Percentiles rank a stretch among this genome's conserved stretches.
phyloP scores from a whole-genome alignment of 495 filamentous ascomycete genomes.

The Lichina pygmaea region DNA sequence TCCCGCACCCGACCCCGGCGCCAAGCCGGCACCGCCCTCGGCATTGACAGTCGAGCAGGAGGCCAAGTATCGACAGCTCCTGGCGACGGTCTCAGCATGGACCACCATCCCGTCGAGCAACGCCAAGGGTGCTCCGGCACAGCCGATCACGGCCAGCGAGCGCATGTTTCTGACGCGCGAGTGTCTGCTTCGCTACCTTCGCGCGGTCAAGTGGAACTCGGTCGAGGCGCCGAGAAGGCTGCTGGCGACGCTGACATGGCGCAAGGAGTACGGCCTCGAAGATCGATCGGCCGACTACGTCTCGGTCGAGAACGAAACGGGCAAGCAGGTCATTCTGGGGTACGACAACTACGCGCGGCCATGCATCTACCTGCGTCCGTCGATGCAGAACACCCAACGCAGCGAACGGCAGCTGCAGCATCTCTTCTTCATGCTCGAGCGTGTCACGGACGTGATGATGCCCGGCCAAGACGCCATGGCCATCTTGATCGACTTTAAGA shows the following conservation, averaged over 20 bases:
- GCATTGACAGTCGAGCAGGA: slow-evolving; percentile 51
- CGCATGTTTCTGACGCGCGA: slow-evolving; percentile 75
- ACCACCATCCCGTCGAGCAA: slow-evolving; percentile 31
- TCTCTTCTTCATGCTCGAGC: slow-evolving; percentile 84
- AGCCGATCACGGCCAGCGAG: slow-evolving; percentile 51
- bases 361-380: slow-evolving; percentile 72
- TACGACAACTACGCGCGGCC: slow-evolving; percentile 64
- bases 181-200: slow-evolving; percentile 76
- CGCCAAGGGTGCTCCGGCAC: slow-evolving; percentile 26
- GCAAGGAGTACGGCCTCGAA: slow-evolving; percentile 60
- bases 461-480: slow-evolving; percentile 65
- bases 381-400: slow-evolving; percentile 71
- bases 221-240: slow-evolving; percentile 52
- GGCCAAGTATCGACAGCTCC: slow-evolving; percentile 50
- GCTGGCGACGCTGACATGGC: slow-evolving; percentile 58
- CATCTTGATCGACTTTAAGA: slow-evolving; percentile 71
- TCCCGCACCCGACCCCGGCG: slow-evolving; percentile 24
- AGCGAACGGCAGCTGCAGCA: slow-evolving; percentile 81
- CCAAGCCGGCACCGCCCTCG: slow-evolving; percentile 23
- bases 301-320: slow-evolving; percentile 75
- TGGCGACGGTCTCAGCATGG: slow-evolving; percentile 40
- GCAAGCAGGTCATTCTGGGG: slow-evolving; percentile 72
- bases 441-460: slow-evolving; percentile 63
- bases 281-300: slow-evolving; percentile 59
- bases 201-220: slow-evolving; percentile 75